A percentile compares a stretch with the other conserved stretches of the same genome.
phyloP scores from a whole-genome alignment of 768 basidiomycete species.

The Termitomyces sp. region DNA sequence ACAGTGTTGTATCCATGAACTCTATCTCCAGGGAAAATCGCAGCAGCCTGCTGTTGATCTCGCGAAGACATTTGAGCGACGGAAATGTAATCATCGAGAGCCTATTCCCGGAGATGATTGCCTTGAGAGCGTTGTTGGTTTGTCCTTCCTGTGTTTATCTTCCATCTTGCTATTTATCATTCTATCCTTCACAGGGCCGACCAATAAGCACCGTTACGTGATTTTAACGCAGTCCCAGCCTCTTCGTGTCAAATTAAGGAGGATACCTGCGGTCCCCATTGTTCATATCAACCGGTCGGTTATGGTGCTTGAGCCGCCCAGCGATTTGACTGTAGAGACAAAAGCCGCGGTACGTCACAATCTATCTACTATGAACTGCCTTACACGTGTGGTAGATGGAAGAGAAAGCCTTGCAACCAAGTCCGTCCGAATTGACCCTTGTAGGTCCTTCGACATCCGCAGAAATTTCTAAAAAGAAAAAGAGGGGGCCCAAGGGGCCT shows the following conservation, averaged over 20 bases:
- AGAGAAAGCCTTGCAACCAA: slow-evolving; percentile 50
- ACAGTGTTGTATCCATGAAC: slow-evolving; percentile 92
- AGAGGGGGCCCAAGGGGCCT: slow-evolving; percentile 76
- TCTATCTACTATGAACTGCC: neutral
- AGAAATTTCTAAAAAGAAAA: slow-evolving; percentile 44
- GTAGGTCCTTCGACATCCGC: slow-evolving; percentile 28
- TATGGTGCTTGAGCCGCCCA: slow-evolving; percentile 89
- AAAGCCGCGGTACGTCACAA: slow-evolving; percentile 53
- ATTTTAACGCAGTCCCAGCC: slow-evolving; percentile 77
- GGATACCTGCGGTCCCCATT: slow-evolving; percentile 80
- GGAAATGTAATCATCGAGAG: slow-evolving; percentile 93
- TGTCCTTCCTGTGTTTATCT: slow-evolving; percentile 14
- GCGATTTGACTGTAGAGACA: slow-evolving; percentile 62
- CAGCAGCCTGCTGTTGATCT: slow-evolving; percentile 78
- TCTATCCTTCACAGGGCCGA: slow-evolving; percentile 42
- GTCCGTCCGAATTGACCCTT: slow-evolving; percentile 39
- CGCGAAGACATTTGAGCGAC: slow-evolving; percentile 88
- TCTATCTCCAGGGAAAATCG: slow-evolving; percentile 77
- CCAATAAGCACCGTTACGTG: slow-evolving; percentile 91
- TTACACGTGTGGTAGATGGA: slow-evolving; percentile 43
- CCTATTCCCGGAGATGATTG: slow-evolving; percentile 85
- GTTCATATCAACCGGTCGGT: slow-evolving; percentile 90
- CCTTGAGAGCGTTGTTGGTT: slow-evolving; percentile 75
- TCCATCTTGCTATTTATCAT: neutral
- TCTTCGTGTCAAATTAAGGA: slow-evolving; percentile 64